These are phyloP conservation scores for Diutina catenulata DNA, from an alignment of 1,139 yeast genomes.

Conservation along the genomic window DNA sequence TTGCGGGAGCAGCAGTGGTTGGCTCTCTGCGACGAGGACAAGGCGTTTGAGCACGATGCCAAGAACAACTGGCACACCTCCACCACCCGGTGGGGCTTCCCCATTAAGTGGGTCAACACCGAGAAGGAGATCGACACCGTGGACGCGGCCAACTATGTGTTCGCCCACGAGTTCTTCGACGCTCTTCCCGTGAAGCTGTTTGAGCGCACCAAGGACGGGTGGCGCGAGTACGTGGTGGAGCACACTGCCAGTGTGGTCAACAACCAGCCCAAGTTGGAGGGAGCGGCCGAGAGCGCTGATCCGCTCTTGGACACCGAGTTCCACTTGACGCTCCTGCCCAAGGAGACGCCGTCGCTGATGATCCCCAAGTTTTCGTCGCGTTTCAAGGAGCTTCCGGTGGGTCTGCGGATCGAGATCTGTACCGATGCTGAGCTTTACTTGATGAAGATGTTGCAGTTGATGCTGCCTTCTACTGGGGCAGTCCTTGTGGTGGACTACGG, in stretches of 20 bases:
- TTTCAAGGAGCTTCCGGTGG: constrained; percentile 41
- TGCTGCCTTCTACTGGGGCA: constrained; percentile 38
- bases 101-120: constrained; percentile 58
- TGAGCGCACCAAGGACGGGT: constrained; percentile 47
- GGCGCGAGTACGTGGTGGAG: constrained; percentile 73
- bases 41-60: constrained; percentile 12
- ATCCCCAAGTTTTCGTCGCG: constrained; percentile 44
- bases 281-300: neutral
- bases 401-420: constrained; percentile 59
- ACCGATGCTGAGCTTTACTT: constrained; percentile 57
- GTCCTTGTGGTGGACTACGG: constrained; percentile 77
- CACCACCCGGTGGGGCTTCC: constrained; percentile 41
- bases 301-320: constrained; percentile 29
- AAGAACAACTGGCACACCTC: constrained; percentile 20
- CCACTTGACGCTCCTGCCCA: constrained; percentile 46
- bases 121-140: constrained; percentile 38
- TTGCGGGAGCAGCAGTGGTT: constrained; percentile 47
- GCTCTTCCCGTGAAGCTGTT: constrained; percentile 75
- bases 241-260: constrained; percentile 32
- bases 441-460: constrained; percentile 31
- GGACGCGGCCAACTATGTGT: constrained; percentile 43
- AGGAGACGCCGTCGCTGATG: constrained; percentile 52
- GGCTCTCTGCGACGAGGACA: constrained; percentile 29
- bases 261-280: constrained; percentile 18
- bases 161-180: constrained; percentile 84